A percentile compares a stretch with the other conserved stretches of the same genome.
Evolutionary conservation across 129 eudicot genomes (phyloP).

Genomic region (Glebionis coronaria): DNA sequence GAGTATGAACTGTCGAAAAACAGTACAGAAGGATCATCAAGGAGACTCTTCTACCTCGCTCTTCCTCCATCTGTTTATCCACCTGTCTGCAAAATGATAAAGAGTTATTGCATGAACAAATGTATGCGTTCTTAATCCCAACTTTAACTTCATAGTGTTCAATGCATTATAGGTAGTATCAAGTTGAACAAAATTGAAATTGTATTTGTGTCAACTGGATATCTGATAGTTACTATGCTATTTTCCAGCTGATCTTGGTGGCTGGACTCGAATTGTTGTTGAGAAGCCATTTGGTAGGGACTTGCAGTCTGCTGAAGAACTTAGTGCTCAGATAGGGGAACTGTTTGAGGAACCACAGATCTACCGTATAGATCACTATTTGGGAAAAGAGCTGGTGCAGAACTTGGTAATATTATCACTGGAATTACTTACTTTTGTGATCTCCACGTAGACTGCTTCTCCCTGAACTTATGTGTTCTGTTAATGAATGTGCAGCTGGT

Average conservation of each 20-base stretch:
- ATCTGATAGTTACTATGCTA: conserved; percentile 9
- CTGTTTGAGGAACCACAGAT: conserved; percentile 92
- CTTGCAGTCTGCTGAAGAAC: conserved; percentile 88
- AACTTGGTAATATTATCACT: conserved; percentile 59
- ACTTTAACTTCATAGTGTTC: neutral
- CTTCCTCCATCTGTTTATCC: conserved; percentile 99
- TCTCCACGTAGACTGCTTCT: neutral
- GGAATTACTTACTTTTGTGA: neutral
- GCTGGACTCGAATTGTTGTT: conserved; percentile 97
- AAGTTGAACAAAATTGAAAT: neutral
- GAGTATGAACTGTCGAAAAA: conserved; percentile 64
- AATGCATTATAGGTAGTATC: conserved; percentile 4
- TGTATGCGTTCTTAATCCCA: conserved; percentile 41
- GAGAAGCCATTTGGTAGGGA: conserved; percentile 99
- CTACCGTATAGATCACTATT: conserved; percentile 95
- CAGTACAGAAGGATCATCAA: conserved; percentile 59
- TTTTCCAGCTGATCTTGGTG: conserved; percentile 83
- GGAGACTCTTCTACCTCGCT: conserved; percentile 94
- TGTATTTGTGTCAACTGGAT: neutral
- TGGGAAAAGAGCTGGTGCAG: conserved; percentile 98
- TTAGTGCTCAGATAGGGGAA: conserved; percentile 90
- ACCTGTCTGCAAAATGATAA: conserved; percentile 91
- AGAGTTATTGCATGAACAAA: conserved; percentile 64
- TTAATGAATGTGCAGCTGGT: conserved; percentile 66
- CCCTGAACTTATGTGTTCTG: neutral